Evolutionary conservation across 2,329 filamentous ascomycete species (phyloP).

Genomic region (Microthyrium microscopicum): DNA sequence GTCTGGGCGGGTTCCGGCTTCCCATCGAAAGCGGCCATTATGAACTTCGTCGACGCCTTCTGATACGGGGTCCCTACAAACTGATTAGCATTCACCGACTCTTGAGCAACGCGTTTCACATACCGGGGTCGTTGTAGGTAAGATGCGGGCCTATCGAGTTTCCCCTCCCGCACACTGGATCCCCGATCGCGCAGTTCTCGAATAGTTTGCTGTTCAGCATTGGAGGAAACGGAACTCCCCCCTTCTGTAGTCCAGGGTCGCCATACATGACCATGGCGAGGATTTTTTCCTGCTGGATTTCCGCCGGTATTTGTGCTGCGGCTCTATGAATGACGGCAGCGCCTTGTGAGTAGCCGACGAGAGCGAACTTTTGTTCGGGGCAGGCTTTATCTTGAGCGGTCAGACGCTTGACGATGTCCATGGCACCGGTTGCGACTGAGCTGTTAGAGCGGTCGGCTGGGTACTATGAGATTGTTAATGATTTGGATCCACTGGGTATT

Average conservation of each 20-base stretch:
- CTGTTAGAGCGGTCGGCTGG: not conserved
- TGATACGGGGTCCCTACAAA: conserved; percentile 2
- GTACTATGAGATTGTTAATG: conserved; percentile 1
- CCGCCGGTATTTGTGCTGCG: conserved; percentile 1
- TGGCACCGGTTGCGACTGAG: not conserved
- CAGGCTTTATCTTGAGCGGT: conserved; percentile 4
- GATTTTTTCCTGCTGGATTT: conserved; percentile 1
- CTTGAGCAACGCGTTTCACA: no score
- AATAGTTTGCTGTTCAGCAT: not conserved
- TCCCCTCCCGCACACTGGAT: conserved; percentile 4
- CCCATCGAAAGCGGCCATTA: conserved; percentile 5
- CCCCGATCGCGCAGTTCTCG: conserved; percentile 5
- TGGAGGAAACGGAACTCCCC: not conserved
- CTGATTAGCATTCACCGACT: no score
- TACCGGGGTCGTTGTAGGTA: conserved; percentile 2
- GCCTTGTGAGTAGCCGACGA: conserved; percentile 8
- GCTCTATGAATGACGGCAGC: conserved; percentile 5
- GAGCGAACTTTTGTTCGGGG: conserved; percentile 6
- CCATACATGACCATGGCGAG: conserved; percentile 6
- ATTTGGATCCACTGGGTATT: not conserved
- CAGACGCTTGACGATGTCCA: conserved; percentile 4
- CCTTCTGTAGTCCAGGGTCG: conserved; percentile 2
- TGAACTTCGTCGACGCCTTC: conserved; percentile 2
- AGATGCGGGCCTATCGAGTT: conserved; percentile 2
- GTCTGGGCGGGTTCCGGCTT: conserved; percentile 3